A percentile compares a stretch with the other conserved stretches of the same genome.
These are phyloP conservation scores for Neofusicoccum parvum DNA, from an alignment of 2,329 filamentous ascomycete species.

Conservation along the genomic window DNA sequence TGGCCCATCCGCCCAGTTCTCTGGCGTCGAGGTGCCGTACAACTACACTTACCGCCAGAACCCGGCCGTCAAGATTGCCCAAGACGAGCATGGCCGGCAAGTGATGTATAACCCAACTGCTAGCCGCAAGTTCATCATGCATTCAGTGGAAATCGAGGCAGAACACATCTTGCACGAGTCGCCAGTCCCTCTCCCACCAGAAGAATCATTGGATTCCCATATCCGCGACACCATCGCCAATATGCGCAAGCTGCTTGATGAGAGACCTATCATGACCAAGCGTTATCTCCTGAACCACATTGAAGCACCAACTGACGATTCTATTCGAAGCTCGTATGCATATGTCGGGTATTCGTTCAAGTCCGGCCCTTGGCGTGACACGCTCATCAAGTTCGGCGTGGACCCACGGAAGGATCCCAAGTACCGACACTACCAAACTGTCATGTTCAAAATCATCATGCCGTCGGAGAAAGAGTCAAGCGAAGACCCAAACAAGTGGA, in stretches of 20 bases:
- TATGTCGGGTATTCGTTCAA: conserved; percentile 92
- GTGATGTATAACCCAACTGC: conserved; percentile 48
- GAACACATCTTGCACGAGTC: conserved; percentile 63
- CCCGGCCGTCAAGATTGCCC: conserved; percentile 67
- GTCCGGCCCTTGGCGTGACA: conserved; percentile 88
- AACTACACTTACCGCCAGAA: conserved; percentile 82
- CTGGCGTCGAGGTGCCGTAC: conserved; percentile 73
- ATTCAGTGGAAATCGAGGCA: conserved; percentile 63
- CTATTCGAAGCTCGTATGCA: conserved; percentile 74
- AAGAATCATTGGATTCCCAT: conserved; percentile 55
- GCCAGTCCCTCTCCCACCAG: conserved; percentile 57
- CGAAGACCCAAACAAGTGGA: conserved; percentile 25
- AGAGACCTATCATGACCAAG: conserved; percentile 84
- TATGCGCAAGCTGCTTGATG: conserved; percentile 66
- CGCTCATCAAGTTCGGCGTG: conserved; percentile 79
- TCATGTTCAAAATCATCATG: conserved; percentile 73
- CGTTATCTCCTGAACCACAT: conserved; percentile 78
- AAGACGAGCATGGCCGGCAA: conserved; percentile 53
- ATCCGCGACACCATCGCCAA: conserved; percentile 66
- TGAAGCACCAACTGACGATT: conserved; percentile 52
- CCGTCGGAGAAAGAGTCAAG: conserved; percentile 11
- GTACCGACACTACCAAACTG: conserved; percentile 82
- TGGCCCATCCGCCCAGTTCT: conserved; percentile 78
- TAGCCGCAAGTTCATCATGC: conserved; percentile 57
- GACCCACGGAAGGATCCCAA: conserved; percentile 79